Evolutionary conservation across 169 alveolate species (phyloP).

Genomic region (Cryptosporidium meleagridis): DNA sequence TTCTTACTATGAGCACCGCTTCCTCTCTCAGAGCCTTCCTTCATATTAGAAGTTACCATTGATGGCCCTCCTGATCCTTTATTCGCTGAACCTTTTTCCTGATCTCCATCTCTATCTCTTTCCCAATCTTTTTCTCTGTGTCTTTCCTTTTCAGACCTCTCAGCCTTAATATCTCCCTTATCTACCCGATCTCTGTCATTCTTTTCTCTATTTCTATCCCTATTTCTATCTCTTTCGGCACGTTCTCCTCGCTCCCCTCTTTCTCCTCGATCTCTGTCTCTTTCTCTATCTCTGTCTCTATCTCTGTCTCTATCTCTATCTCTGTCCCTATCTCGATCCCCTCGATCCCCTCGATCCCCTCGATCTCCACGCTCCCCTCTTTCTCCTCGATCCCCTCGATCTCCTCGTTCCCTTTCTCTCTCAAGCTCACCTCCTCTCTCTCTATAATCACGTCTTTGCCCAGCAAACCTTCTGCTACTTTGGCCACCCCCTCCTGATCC

Average conservation of each 20-base stretch:
- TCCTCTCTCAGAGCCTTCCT: not conserved
- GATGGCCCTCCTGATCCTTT: not conserved
- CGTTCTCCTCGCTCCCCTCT: not conserved
- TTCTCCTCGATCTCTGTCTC: slow-evolving; percentile 7
- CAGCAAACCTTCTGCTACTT: not conserved
- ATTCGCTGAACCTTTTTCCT: not conserved
- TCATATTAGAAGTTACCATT: not conserved
- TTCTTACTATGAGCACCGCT: slow-evolving; percentile 5
- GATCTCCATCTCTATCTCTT: slow-evolving; percentile 65
- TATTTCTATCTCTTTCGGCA: slow-evolving; percentile 72
- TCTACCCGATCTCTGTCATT: slow-evolving; percentile 25
- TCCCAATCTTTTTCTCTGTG: slow-evolving; percentile 24
- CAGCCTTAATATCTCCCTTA: not conserved
- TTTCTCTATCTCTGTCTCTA: not conserved
- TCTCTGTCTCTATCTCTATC: not conserved
- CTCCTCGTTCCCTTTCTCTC: not conserved
- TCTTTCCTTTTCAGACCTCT: not conserved
- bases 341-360: not conserved
- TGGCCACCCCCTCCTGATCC: slow-evolving; percentile 11
- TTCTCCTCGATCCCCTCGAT: not conserved
- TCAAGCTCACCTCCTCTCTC: not conserved
- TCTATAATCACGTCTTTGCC: slow-evolving; percentile 17
- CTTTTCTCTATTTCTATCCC: slow-evolving; percentile 21
- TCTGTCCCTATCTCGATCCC: not conserved
- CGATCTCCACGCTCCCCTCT: slow-evolving; percentile 6